phyloP scores from a whole-genome alignment of 805 yeast species.

The Metschnikowia similis region DNA sequence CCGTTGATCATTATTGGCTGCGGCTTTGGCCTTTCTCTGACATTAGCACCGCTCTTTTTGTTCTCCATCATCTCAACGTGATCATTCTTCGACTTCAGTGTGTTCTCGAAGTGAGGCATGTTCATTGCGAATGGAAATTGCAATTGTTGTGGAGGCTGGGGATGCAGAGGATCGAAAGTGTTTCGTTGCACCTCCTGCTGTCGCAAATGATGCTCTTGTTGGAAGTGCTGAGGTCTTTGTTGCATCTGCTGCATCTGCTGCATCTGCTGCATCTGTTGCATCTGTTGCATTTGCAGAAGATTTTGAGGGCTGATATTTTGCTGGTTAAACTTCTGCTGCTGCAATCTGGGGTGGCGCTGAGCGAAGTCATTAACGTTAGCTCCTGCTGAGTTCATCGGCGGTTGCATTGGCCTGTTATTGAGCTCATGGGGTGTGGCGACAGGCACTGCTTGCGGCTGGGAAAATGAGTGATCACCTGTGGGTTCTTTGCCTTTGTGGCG shows the following conservation, averaged over 20 bases:
- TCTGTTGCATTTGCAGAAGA: not conserved
- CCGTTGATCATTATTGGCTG: not conserved
- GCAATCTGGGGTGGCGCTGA: not conserved
- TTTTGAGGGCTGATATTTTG: not conserved
- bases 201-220: not conserved
- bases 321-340: conserved; percentile 2
- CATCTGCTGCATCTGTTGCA: not conserved
- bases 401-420: not conserved
- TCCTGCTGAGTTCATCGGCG: not conserved
- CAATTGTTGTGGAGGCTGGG: not conserved
- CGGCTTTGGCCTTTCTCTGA: not conserved
- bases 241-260: conserved; percentile 1
- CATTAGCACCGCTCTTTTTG: not conserved
- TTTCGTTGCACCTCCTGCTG: not conserved
- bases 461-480: not conserved
- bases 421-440: not conserved
- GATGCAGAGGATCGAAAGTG: not conserved
- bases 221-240: conserved; percentile 3
- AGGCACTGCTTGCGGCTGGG: not conserved
- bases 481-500: not conserved
- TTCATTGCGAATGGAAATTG: not conserved
- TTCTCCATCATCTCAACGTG: not conserved
- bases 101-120: not conserved
- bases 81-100: not conserved
- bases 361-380: not conserved